Evolutionary conservation across 2,329 filamentous ascomycete genomes (phyloP).

Genomic region (Trichoderma atroviride): DNA sequence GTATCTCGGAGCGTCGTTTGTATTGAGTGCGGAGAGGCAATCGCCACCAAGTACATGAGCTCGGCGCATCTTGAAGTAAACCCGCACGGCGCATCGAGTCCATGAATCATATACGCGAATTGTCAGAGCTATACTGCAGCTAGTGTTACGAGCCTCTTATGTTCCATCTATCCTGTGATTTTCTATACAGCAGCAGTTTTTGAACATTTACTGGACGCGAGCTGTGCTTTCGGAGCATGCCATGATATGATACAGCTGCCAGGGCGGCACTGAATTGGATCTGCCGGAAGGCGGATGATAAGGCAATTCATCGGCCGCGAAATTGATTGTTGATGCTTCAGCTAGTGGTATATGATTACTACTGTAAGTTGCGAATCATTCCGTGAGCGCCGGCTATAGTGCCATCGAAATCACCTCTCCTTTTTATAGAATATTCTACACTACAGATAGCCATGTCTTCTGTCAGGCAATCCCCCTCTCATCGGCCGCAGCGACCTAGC

Average conservation of each 20-base stretch:
- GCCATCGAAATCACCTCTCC: too few relatives aligned
- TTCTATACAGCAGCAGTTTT: background rate
- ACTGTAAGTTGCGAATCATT: background rate
- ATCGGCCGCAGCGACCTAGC: slow-evolving; percentile 37
- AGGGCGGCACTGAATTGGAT: background rate
- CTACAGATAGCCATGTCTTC: slow-evolving; percentile 13
- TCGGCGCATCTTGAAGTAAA: background rate
- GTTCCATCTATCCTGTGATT: background rate
- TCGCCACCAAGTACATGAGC: background rate
- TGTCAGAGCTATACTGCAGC: background rate
- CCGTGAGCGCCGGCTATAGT: background rate
- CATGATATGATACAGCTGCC: background rate
- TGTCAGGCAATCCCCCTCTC: slow-evolving; percentile 42
- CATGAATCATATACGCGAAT: background rate
- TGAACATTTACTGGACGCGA: background rate
- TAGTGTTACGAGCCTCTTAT: background rate
- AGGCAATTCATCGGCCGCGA: background rate
- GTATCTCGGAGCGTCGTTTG: background rate
- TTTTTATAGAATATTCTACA: background rate
- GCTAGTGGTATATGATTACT: background rate
- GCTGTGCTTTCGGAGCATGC: background rate
- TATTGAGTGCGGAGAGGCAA: background rate
- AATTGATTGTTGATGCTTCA: background rate
- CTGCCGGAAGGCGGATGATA: background rate
- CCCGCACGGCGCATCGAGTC: background rate